These are phyloP conservation scores for Pyrus pyrifolia DNA, from an alignment of 306 rosid genomes.

Conservation along the genomic window DNA sequence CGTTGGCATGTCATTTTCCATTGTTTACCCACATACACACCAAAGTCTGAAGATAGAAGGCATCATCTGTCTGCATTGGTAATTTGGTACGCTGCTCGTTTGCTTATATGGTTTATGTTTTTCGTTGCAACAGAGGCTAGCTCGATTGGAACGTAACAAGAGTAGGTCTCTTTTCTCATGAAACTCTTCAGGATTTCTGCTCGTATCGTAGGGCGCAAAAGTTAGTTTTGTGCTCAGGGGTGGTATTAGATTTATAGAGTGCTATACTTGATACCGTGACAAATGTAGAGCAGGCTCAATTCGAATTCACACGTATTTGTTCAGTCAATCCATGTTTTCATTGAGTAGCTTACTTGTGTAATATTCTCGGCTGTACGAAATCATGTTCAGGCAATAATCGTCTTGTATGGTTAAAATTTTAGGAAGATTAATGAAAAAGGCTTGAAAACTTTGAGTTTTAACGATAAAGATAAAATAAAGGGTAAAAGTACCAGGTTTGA, in stretches of 20 bases:
- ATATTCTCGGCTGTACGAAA: no score
- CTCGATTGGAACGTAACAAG: constrained; percentile 81
- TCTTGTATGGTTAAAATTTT: no score
- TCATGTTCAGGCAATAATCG: no score
- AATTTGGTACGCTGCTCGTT: neutral
- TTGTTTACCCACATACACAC: neutral
- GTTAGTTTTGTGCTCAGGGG: neutral
- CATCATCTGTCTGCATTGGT: neutral
- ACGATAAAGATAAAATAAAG: no score
- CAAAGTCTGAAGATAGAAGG: neutral
- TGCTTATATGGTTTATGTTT: constrained; percentile 4
- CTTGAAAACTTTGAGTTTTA: no score
- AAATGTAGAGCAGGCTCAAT: neutral
- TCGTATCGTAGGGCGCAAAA: neutral
- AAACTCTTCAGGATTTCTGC: constrained; percentile 16
- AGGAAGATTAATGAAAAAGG: no score
- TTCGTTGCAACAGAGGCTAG: constrained; percentile 65
- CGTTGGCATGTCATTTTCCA: neutral
- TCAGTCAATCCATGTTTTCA: no score
- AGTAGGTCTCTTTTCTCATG: constrained; percentile 77
- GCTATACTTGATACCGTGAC: neutral
- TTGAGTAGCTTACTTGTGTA: no score
- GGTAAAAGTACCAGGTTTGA: no score
- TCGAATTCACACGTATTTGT: no score
- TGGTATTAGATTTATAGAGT: neutral